A percentile compares a stretch with the other conserved stretches of the same genome.
Conservation (phyloP, 768 basidiomycete species). For the Boletus barrowsii region DNA sequence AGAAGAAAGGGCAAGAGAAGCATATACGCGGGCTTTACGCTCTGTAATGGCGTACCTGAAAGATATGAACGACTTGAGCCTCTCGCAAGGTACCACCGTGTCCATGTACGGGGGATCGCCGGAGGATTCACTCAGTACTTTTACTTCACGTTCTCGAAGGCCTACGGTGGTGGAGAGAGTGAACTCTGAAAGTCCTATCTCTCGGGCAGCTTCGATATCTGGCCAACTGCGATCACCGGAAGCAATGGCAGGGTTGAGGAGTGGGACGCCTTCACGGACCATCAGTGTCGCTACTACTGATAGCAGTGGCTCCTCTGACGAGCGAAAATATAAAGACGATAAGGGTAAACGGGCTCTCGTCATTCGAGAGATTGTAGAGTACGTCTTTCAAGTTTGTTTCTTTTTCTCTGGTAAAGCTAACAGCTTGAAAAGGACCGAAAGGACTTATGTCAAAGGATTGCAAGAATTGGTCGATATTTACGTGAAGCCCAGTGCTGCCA, state of each 20-base stretch:
- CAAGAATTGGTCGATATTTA: slow-evolving; percentile 95
- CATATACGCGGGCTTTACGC: slow-evolving; percentile 76
- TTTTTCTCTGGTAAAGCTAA: slow-evolving; percentile 9
- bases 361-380: slow-evolving; percentile 90
- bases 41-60: slow-evolving; percentile 94
- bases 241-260: slow-evolving; percentile 57
- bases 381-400: slow-evolving; percentile 30
- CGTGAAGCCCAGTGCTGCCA: slow-evolving; percentile 75
- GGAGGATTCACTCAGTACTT: slow-evolving; percentile 38
- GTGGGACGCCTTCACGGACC: slow-evolving; percentile 60
- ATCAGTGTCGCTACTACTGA: slow-evolving; percentile 72
- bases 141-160: slow-evolving; percentile 51
- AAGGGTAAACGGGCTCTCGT: slow-evolving; percentile 79
- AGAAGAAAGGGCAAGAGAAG: slow-evolving; percentile 68
- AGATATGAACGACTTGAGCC: slow-evolving; percentile 90
- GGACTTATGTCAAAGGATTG: slow-evolving; percentile 91
- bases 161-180: slow-evolving; percentile 60
- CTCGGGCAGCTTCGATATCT: slow-evolving; percentile 46
- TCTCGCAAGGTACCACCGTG: slow-evolving; percentile 54
- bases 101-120: slow-evolving; percentile 56
- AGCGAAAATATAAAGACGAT: slow-evolving; percentile 91
- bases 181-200: slow-evolving; percentile 48
- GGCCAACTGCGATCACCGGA: slow-evolving; percentile 65
- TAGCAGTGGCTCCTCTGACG: slow-evolving; percentile 69
- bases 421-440: slow-evolving; percentile 68